Base-by-base conservation (phyloP, 2,329 filamentous ascomycete genomes). In the Capronia americana region DNA sequence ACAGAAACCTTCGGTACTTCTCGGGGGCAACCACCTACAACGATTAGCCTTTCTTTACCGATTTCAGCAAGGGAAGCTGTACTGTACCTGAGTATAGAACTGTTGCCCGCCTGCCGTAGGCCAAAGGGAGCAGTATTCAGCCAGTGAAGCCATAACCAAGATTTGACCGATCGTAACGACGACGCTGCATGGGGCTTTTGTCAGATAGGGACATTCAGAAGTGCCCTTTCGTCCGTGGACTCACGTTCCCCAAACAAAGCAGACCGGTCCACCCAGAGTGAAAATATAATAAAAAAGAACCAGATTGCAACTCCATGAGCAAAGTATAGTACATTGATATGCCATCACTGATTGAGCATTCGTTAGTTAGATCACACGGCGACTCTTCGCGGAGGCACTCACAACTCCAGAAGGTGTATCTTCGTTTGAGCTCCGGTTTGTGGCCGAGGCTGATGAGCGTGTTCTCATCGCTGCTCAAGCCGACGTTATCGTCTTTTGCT, bases 191-290 rank as follows among this genome's bases (percentile, higher is more conserved):
- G 34, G 32, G 38, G 60, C 20, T n/a, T 34, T 54, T 11, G 55
- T 57, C 28, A 54, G 32, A 34, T 41, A n/a, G 41, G 10, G 10
- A 10, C 20, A 32, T 14, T 51, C n/a, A 4, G 20, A 38, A 14
- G 20, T 51, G 20, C 30, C 46, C 55, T 41, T 20, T 44, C 10
- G 26, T 24, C n/a, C 24, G 20, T 48, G 32, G 14, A 66, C 68
- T 70, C 55, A 70, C 68, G 68, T 70, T 60, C 68, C 68, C 66
- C 66, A 70, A 30, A 70, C 66, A n/a, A 70, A 58, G 57, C 66
- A 66, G 4, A 70, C 63, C 44, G 68, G 68, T 8, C 68, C 68
- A 2, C 68, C 68, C 24, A 70, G 41, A 20, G 63, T 69, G 51
- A 70, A 70, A 20, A 70, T 67, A 55, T 68, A 68, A 24, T 63